Evolutionary conservation across 179 eudicot species (phyloP).

Genomic region (Nepenthes alata): DNA sequence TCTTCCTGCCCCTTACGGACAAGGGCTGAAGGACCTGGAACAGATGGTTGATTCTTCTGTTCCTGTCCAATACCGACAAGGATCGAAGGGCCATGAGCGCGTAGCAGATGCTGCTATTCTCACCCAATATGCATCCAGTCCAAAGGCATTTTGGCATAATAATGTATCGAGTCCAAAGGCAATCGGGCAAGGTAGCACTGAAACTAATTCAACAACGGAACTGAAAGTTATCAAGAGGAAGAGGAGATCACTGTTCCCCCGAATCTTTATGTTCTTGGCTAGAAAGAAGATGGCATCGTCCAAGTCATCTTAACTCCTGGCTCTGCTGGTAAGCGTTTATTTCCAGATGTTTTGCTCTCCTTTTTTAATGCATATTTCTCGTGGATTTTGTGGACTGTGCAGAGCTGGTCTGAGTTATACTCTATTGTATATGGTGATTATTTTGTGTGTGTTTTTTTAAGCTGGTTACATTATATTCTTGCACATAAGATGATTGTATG

Average conservation of each 20-base stretch:
- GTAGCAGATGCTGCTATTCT: slow-evolving; percentile 18
- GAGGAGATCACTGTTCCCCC: slow-evolving; percentile 56
- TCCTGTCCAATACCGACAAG: slow-evolving; percentile 20
- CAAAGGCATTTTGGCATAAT: slow-evolving; percentile 7
- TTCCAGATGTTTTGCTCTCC: too few species aligned
- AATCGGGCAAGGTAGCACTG: slow-evolving; percentile 21
- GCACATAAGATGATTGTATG: too few species aligned
- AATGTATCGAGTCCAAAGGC: slow-evolving; percentile 24
- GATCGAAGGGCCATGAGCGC: slow-evolving; percentile 18
- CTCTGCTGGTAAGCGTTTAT: too few species aligned
- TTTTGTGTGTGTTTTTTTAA: too few species aligned
- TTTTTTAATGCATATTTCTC: too few species aligned
- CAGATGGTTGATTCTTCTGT: slow-evolving; percentile 20
- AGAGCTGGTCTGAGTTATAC: too few species aligned
- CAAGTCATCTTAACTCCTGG: slow-evolving; percentile 13
- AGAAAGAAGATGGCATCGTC: slow-evolving; percentile 33
- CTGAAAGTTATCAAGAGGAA: slow-evolving; percentile 34
- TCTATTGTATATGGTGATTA: too few species aligned
- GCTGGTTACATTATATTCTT: too few species aligned
- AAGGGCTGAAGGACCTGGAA: slow-evolving; percentile 23
- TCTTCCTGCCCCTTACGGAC: slow-evolving; percentile 19
- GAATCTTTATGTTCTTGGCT: slow-evolving; percentile 68
- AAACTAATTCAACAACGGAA: slow-evolving; percentile 24
- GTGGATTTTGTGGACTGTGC: too few species aligned
- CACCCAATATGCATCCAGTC: slow-evolving; percentile 9